Evolutionary conservation across 441 rosid genomes (phyloP), one percentile per base, ranked within the genome.

Genomic region (Pelargonium australe): DNA sequence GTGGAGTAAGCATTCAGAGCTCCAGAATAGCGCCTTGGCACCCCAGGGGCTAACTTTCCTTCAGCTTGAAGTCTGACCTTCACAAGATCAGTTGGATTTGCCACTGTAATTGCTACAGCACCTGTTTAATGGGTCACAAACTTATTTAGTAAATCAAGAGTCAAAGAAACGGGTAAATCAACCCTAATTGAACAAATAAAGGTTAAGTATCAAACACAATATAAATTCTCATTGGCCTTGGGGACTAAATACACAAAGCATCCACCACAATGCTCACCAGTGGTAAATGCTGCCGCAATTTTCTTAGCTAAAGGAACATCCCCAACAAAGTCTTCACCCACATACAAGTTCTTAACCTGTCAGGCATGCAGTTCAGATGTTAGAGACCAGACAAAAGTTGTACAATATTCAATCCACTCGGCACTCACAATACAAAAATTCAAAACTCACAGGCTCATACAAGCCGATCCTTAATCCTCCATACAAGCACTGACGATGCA

Each of bases 51-150:
- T 74, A 92, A 76, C 79, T 92, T 92, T 65, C 99, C 99, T 83
- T 95, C 99, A 78, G 99, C 86, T 79, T 95, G 99, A 77, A 95
- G 96, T 73, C 99, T 88, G 57, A 95, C 99, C 78, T 95, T 95
- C 75, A 95, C 98, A 73, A 95, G 99, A 82, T 95, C 99, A 64
- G 99, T 92, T 69, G 99, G 99, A 75, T 95, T 95, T 68, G 99
- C 98, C 28, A 95, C 76, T 28, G 75, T 76, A 70, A 95, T 95
- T 65, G 81, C 99, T 67, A 95, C 44, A 23, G 99, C 98, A 74
- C 99, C 99, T 95, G 82, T 81, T 71, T 80, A 51, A 72, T 66
- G 62, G 74, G 47, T 71, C 12, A 64, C 74, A 17, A 41, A 70
- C 11, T 9, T 16, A 66, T 41, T 68, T 65, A 57, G 73, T 43